phyloP scores from a whole-genome alignment of 176 grass and related monocot genomes.

The Musa troglodytarum region DNA sequence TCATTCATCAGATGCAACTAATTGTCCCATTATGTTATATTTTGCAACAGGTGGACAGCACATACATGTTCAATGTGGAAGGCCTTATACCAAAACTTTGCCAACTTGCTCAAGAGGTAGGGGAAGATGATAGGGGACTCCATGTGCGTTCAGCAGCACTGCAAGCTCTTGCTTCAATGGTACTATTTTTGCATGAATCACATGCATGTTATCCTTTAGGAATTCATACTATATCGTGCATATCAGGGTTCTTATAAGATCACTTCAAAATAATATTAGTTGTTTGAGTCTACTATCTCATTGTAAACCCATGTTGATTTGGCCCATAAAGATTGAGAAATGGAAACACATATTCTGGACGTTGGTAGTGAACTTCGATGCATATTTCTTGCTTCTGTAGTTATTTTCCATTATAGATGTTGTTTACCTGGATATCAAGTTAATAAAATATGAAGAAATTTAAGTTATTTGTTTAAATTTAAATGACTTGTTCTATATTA shows the following conservation, averaged over 20 bases:
- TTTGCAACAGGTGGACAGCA: conserved; percentile 71
- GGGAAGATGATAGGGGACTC: conserved; percentile 61
- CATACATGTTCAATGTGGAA: conserved; percentile 96
- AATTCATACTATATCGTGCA: background rate
- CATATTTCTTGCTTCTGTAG: too few species aligned
- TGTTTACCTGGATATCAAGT: too few species aligned
- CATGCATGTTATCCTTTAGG: conserved; percentile 17
- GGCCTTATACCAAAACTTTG: conserved; percentile 88
- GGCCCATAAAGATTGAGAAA: too few species aligned
- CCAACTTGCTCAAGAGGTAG: conserved; percentile 61
- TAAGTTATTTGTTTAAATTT: background rate
- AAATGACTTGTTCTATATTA: background rate
- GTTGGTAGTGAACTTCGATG: too few species aligned
- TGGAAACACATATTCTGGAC: too few species aligned
- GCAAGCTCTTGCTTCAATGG: conserved; percentile 89
- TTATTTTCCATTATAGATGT: too few species aligned
- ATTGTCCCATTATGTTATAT: conserved; percentile 7
- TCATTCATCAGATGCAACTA: background rate
- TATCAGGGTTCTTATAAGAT: background rate
- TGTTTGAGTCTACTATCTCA: background rate
- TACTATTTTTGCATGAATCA: conserved; percentile 29
- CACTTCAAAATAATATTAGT: background rate
- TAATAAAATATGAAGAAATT: too few species aligned
- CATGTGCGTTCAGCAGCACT: conserved; percentile 59
- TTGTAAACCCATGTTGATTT: background rate